These are phyloP conservation scores for Phoenix dactylifera DNA, from an alignment of 176 grass and related monocot genomes.

Conservation along the genomic window DNA sequence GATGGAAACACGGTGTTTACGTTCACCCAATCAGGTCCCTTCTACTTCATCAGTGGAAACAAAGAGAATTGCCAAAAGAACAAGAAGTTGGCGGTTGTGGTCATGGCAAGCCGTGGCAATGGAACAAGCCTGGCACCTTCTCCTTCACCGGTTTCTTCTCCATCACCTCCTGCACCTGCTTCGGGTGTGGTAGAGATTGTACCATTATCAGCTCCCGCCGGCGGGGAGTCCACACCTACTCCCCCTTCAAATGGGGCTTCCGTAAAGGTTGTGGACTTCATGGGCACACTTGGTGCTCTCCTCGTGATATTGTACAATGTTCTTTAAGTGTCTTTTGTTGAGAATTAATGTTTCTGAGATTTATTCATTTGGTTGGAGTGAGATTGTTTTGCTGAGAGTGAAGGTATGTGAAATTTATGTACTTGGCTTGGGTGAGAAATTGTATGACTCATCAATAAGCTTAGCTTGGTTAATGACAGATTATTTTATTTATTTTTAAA, in stretches of 20 bases:
- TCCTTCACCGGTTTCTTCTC: slow-evolving; percentile 18
- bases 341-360: too few relatives aligned
- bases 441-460: too few relatives aligned
- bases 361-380: too few relatives aligned
- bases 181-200: slow-evolving; percentile 14
- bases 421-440: too few relatives aligned
- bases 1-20: slow-evolving; percentile 85
- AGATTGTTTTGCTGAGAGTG: too few relatives aligned
- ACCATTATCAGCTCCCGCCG: slow-evolving; percentile 2
- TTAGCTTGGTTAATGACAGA: too few relatives aligned
- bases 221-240: background rate
- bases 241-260: slow-evolving; percentile 28
- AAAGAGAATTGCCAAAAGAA: slow-evolving; percentile 60
- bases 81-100: slow-evolving; percentile 69
- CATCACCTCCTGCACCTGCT: slow-evolving; percentile 10
- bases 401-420: too few relatives aligned
- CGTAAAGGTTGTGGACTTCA: slow-evolving; percentile 16
- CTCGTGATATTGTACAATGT: slow-evolving; percentile 32
- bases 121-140: background rate
- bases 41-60: slow-evolving; percentile 90
- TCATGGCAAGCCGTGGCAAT: slow-evolving; percentile 37
- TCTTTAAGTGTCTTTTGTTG: background rate
- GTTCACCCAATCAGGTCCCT: slow-evolving; percentile 57
- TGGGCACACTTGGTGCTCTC: slow-evolving; percentile 31
- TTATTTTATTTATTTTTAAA: too few relatives aligned